Base-by-base conservation (phyloP, 345 rosid genomes). In the Turnera subulata region DNA sequence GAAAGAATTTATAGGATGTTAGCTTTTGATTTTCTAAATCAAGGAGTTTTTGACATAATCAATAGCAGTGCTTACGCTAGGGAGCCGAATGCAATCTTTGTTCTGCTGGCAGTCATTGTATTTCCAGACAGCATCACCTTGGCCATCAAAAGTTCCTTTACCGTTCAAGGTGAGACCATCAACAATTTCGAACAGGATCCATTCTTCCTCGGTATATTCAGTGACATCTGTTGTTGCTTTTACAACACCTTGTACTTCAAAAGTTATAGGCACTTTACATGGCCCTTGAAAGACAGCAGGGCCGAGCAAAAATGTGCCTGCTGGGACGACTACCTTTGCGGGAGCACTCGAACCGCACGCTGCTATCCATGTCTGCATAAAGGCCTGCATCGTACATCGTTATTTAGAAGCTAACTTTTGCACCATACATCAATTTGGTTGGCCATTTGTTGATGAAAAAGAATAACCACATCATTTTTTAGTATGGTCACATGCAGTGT, bases 271-370 rank as follows among this genome's bases (percentile, higher is more conserved):
- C 25, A 4, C 23, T 5, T 59, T 60, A 61, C 91, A 87, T 16
- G 95, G 95, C 39, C 95, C 95, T 39, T 71, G 67, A 43, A 84
- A 78, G 22, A 79, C 62, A 1, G 77, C 72, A 0, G 82, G 81
- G 8, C 83, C 70, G 5, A 73, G 39, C 46, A 80, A 17, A 37
- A 71, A 87, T 0, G 66, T 29, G 4, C 89, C 86, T 2, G 51
- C 21, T 11, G 89, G 91, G 19, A 87, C 49, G 1, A 77, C 29
- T 46, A 82, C 33, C 52, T 78, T 81, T 19, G 91, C 82, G 14
- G 84, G 69, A 18, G 49, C 64, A 17, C 67, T 37, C 38, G 62
- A 67, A 0, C 33, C 45, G 69, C 91, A 84, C 16, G 80, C 85
- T 26, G 78, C 76, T 29, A 48, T 58, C 95, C 95, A 84, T 16